phyloP scores from a whole-genome alignment of 2,329 filamentous ascomycete genomes.

The Pseudocercospora crystallina region DNA sequence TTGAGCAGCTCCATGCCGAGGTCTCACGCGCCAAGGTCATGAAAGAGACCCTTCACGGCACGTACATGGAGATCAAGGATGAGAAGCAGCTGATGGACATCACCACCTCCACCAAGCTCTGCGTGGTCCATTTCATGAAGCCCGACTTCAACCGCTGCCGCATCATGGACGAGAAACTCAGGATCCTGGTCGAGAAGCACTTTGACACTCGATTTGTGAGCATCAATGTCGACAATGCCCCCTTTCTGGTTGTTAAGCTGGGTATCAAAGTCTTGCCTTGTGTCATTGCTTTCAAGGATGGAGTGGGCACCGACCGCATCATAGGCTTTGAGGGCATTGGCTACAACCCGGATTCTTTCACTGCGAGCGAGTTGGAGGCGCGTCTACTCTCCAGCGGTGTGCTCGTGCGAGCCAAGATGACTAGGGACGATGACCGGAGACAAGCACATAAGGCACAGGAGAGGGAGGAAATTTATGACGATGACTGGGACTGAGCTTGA shows the following conservation, averaged over 20 bases:
- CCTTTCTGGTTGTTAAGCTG: conserved; percentile 59
- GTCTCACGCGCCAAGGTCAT: conserved; percentile 54
- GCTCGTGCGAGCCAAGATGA: conserved; percentile 53
- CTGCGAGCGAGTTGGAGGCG: conserved; percentile 54
- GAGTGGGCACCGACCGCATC: conserved; percentile 56
- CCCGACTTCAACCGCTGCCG: conserved; percentile 62
- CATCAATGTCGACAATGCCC: conserved; percentile 61
- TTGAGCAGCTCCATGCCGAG: conserved; percentile 59
- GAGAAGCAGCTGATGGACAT: conserved; percentile 61
- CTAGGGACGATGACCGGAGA: conserved; percentile 42
- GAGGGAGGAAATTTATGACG: conserved; percentile 46
- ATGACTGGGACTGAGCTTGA: conserved; percentile 51
- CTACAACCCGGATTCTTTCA: conserved; percentile 54
- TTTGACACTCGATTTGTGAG: conserved; percentile 59
- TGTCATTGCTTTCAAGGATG: conserved; percentile 58
- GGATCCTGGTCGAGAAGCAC: conserved; percentile 56
- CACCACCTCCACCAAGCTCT: conserved; percentile 58
- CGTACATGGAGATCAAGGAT: conserved; percentile 56
- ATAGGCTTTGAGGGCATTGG: conserved; percentile 61
- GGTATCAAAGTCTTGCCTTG: conserved; percentile 60
- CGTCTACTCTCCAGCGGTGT: conserved; percentile 54
- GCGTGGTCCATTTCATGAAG: conserved; percentile 64
- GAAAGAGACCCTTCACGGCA: conserved; percentile 44
- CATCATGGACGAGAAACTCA: conserved; percentile 62
- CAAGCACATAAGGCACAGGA: conserved; percentile 34